A percentile compares a stretch with the other conserved stretches of the same genome.
These are phyloP conservation scores for Cryptococcus sp. DNA, from an alignment of 1,284 basidiomycete genomes.

Conservation along the genomic window DNA sequence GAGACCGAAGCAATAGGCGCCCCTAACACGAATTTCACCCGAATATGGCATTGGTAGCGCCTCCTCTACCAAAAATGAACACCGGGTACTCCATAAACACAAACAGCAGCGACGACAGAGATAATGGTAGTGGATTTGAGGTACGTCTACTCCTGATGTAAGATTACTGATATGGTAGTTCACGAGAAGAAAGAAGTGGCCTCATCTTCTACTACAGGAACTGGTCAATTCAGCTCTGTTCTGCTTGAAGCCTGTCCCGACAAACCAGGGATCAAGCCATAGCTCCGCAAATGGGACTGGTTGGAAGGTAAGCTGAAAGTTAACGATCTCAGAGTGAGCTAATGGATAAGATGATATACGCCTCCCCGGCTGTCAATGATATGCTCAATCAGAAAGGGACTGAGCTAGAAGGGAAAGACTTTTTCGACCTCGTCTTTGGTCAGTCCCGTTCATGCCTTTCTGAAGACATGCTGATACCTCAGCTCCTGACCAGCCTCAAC, in stretches of 20 bases:
- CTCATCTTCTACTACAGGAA: constrained; percentile 43
- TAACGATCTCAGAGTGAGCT: not conserved
- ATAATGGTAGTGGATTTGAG: not conserved
- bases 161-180: constrained; percentile 23
- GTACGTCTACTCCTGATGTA: not conserved
- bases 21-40: too few species aligned
- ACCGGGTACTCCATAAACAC: not conserved
- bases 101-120: not conserved
- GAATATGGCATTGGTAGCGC: not conserved
- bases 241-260: constrained; percentile 34
- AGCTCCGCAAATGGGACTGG: not conserved
- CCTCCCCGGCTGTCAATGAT: constrained; percentile 34
- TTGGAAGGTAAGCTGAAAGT: not conserved
- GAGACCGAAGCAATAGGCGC: too few species aligned
- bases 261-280: not conserved
- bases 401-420: constrained; percentile 37
- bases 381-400: constrained; percentile 35
- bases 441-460: constrained; percentile 1
- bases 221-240: constrained; percentile 39
- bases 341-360: constrained; percentile 34
- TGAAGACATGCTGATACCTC: not conserved
- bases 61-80: not conserved
- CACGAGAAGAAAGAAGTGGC: constrained; percentile 44
- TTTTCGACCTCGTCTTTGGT: constrained; percentile 41
- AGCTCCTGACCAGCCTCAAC: constrained; percentile 26